These are phyloP conservation scores for Purpureocillium lavendulum DNA, from an alignment of 2,329 filamentous ascomycete genomes.

Conservation along the genomic window DNA sequence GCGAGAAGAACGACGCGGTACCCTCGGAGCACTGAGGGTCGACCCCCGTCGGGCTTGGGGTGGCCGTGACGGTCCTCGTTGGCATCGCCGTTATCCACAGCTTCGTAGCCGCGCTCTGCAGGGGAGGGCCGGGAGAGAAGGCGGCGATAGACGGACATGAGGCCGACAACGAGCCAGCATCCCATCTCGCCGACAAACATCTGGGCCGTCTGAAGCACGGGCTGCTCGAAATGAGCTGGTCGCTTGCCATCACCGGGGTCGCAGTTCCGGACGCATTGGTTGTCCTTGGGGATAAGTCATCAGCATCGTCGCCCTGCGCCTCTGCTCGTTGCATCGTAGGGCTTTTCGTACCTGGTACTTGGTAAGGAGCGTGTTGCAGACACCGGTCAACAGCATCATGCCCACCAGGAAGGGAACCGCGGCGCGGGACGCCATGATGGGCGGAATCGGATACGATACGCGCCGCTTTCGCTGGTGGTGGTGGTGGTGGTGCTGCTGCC, in stretches of 20 bases:
- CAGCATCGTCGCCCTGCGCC: neutral
- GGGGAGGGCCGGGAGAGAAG: constrained; percentile 36
- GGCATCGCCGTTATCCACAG: constrained; percentile 44
- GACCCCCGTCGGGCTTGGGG: constrained; percentile 37
- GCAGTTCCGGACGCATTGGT: constrained; percentile 93
- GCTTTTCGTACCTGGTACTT: constrained; percentile 72
- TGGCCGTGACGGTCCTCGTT: constrained; percentile 15
- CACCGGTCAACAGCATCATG: constrained; percentile 95
- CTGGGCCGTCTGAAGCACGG: constrained; percentile 90
- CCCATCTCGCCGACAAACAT: constrained; percentile 98
- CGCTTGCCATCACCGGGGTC: constrained; percentile 57
- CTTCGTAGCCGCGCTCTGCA: constrained; percentile 53
- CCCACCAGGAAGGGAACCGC: constrained; percentile 78
- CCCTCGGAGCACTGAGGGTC: constrained; percentile 58
- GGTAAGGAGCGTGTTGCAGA: constrained; percentile 93
- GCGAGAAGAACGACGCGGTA: constrained; percentile 67
- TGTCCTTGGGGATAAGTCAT: constrained; percentile 53
- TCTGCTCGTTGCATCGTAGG: neutral
- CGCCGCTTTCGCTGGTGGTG: no score
- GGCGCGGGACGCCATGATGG: constrained; percentile 58
- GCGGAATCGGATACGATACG: no score
- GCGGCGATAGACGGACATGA: constrained; percentile 57
- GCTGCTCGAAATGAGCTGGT: constrained; percentile 77
- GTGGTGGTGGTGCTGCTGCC: no score
- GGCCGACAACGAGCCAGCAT: constrained; percentile 83